Percentiles rank a stretch among this genome's conserved stretches.
These are phyloP conservation scores for Rugonectria rugulosa DNA, from an alignment of 2,329 filamentous ascomycete species.

Conservation along the genomic window DNA sequence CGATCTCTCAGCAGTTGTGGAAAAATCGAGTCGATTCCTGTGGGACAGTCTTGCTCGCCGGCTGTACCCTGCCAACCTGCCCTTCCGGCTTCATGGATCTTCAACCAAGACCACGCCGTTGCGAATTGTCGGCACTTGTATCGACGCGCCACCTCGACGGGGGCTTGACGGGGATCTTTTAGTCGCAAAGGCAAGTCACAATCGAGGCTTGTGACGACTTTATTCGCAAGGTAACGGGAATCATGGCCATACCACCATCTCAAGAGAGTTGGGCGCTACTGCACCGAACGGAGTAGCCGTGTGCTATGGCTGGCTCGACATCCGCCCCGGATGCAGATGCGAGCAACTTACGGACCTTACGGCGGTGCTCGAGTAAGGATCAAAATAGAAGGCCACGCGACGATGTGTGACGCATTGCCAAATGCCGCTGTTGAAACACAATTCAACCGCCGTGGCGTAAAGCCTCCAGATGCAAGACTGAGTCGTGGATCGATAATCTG, in stretches of 20 bases:
- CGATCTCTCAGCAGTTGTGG: too few species aligned
- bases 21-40: too few species aligned
- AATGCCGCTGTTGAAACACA: slow-evolving; percentile 3
- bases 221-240: neutral
- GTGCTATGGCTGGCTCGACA: too few species aligned
- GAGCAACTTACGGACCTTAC: neutral
- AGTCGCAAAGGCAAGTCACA: too few species aligned
- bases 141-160: slow-evolving; percentile 2
- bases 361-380: neutral
- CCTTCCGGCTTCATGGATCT: slow-evolving; percentile 12
- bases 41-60: neutral
- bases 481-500: slow-evolving; percentile 4
- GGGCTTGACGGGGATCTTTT: neutral
- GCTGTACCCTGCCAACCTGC: too few species aligned
- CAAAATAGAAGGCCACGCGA: neutral
- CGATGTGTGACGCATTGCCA: slow-evolving; percentile 4
- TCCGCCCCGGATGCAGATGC: too few species aligned
- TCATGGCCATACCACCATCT: slow-evolving; percentile 2
- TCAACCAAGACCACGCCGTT: slow-evolving; percentile 9
- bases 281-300: too few species aligned
- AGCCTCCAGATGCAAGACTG: slow-evolving; percentile 8
- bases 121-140: slow-evolving; percentile 20
- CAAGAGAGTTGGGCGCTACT: too few species aligned
- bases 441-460: slow-evolving; percentile 11
- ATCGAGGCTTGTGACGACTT: neutral